phyloP scores from a whole-genome alignment of 2,329 filamentous ascomycete species.

The Xylariaceae sp. region DNA sequence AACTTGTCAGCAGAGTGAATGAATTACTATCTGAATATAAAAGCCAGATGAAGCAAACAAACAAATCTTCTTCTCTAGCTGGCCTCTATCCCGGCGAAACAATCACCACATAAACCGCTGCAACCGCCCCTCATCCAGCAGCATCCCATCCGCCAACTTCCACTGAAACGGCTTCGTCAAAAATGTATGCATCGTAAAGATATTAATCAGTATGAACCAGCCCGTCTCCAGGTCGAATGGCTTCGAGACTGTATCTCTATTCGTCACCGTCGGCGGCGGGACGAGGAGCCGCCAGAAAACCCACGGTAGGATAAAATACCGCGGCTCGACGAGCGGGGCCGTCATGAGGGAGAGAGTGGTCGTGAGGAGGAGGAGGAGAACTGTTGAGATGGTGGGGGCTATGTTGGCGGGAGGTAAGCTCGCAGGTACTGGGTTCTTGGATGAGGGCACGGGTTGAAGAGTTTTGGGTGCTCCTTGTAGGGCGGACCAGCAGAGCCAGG shows the following conservation, averaged over 20 bases:
- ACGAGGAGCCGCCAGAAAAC: constrained; percentile 83
- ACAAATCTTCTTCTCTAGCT: no score
- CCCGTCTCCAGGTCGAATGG: constrained; percentile 52
- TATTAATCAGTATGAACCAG: constrained; percentile 65
- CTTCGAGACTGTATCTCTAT: neutral
- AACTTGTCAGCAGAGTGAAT: no score
- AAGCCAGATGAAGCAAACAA: no score
- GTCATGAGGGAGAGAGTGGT: constrained; percentile 76
- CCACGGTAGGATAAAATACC: constrained; percentile 96
- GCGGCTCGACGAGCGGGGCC: constrained; percentile 86
- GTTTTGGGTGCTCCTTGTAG: constrained; percentile 40
- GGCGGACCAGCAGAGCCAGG: constrained; percentile 61
- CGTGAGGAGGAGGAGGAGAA: constrained; percentile 57
- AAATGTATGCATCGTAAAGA: constrained; percentile 65
- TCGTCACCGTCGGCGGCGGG: constrained; percentile 36
- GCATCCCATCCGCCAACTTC: constrained; percentile 46
- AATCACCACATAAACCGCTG: constrained; percentile 80
- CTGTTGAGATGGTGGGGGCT: constrained; percentile 44
- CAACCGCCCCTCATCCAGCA: constrained; percentile 50
- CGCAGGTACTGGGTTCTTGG: constrained; percentile 3
- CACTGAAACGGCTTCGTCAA: constrained; percentile 63
- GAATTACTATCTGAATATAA: no score
- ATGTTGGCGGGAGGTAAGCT: neutral
- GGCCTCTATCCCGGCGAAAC: neutral
- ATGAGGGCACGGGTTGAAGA: constrained; percentile 23